Conservation (phyloP, 2,329 filamentous ascomycete species). For the Aspergillus neotritici region DNA sequence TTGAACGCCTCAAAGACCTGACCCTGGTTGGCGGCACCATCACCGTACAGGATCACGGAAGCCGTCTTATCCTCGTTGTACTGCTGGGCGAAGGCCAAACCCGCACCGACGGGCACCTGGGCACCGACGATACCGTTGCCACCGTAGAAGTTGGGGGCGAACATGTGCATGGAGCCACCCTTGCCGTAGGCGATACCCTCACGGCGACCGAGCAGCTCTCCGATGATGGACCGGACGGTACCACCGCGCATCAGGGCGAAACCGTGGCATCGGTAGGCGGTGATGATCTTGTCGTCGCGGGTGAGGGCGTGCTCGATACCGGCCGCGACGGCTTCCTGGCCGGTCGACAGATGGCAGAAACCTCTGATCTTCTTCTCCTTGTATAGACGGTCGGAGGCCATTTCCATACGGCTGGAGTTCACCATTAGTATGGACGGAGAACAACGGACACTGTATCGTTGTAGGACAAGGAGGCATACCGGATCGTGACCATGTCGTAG, state of each 20-base stretch:
- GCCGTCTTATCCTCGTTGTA: conserved; percentile 84
- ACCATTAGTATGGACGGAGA: neutral
- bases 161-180: conserved; percentile 99
- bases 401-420: conserved; percentile 83
- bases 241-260: conserved; percentile 96
- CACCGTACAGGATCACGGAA: conserved; percentile 87
- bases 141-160: conserved; percentile 93
- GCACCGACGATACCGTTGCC: conserved; percentile 99
- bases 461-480: conserved; percentile 55
- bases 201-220: conserved; percentile 88
- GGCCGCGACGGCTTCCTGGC: conserved; percentile 93
- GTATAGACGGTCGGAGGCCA: conserved; percentile 97
- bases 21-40: conserved; percentile 97
- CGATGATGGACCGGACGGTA: conserved; percentile 85
- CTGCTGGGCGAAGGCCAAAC: conserved; percentile 94
- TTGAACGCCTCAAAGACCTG: conserved; percentile 99
- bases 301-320: conserved; percentile 96
- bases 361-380: conserved; percentile 99
- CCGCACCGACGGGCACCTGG: conserved; percentile 94
- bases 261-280: conserved; percentile 97
- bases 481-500: conserved; percentile 89
- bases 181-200: conserved; percentile 98
- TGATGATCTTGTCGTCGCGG: conserved; percentile 90
- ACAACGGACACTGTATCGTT: neutral
- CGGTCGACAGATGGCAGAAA: conserved; percentile 98